A percentile compares a stretch with the other conserved stretches of the same genome.
Evolutionary conservation across 352 stramenopile genomes (phyloP).

Genomic region (Pythium utonaiense): DNA sequence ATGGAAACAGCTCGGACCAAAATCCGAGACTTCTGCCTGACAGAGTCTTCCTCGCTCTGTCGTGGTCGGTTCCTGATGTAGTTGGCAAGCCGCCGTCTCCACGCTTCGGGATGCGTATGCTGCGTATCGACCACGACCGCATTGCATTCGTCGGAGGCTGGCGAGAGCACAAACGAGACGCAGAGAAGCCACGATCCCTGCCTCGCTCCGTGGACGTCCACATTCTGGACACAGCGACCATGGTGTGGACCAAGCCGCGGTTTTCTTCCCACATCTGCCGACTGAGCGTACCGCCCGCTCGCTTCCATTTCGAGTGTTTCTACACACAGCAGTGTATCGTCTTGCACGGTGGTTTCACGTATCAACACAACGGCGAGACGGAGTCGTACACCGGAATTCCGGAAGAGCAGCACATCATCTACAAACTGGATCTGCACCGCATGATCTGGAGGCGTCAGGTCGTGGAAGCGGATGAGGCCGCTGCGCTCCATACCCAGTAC

Average conservation of each 20-base stretch:
- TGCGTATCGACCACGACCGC: conserved; percentile 17
- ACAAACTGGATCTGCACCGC: conserved; percentile 52
- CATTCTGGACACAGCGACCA: conserved; percentile 21
- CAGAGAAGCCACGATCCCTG: background rate
- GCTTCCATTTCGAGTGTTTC: conserved; percentile 27
- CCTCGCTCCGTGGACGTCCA: conserved; percentile 13
- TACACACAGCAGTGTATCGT: conserved; percentile 13
- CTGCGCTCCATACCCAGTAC: background rate
- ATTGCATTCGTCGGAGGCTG: conserved; percentile 22
- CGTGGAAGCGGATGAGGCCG: conserved; percentile 15
- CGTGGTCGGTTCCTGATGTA: conserved; percentile 39
- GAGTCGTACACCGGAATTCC: conserved; percentile 5
- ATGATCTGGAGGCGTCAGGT: conserved; percentile 71
- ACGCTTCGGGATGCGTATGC: conserved; percentile 43
- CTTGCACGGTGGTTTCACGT: conserved; percentile 22
- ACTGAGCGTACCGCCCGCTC: conserved; percentile 14
- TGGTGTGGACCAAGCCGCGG: conserved; percentile 28
- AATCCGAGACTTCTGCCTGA: background rate
- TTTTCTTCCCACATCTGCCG: conserved; percentile 21
- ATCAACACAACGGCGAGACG: conserved; percentile 17
- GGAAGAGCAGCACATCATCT: conserved; percentile 29
- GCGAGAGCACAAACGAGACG: background rate
- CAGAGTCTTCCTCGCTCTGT: background rate
- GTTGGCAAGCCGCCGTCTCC: conserved; percentile 46
- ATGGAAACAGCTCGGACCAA: background rate